Evolutionary conservation across 257 asterid genomes (phyloP).

Genomic region (Nicotiana benthamiana): DNA sequence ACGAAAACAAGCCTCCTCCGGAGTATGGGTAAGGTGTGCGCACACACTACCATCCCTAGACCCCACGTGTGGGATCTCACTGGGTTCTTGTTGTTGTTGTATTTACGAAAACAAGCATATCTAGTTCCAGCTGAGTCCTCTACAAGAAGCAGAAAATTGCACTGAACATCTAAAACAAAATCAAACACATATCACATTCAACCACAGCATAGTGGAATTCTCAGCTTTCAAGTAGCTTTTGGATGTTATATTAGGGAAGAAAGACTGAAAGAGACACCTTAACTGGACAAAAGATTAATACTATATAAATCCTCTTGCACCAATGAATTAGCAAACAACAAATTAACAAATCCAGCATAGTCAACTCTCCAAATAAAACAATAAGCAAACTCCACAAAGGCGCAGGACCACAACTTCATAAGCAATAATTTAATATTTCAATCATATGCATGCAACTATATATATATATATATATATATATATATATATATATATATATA

Average conservation of each 20-base stretch:
- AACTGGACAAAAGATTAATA: not conserved
- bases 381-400: not conserved
- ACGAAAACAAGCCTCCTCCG: not conserved
- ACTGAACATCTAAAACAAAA: not conserved
- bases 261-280: not conserved
- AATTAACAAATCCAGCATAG: not conserved
- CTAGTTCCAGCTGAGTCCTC: not conserved
- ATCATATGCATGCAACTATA: not conserved
- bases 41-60: too few species aligned
- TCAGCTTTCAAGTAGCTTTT: not conserved
- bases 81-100: too few species aligned
- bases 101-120: not conserved
- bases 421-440: not conserved
- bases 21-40: too few species aligned
- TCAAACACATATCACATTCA: not conserved
- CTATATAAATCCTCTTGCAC: not conserved
- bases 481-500: too few species aligned
- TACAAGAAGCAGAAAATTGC: not conserved
- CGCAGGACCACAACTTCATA: not conserved
- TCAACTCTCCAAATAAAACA: not conserved
- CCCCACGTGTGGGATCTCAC: too few species aligned
- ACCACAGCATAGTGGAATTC: not conserved
- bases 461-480: not conserved
- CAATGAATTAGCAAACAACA: not conserved
- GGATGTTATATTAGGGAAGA: not conserved